A percentile compares a stretch with the other conserved stretches of the same genome.
Conservation (phyloP, 352 stramenopile species). For the Phytophthora pisi region DNA sequence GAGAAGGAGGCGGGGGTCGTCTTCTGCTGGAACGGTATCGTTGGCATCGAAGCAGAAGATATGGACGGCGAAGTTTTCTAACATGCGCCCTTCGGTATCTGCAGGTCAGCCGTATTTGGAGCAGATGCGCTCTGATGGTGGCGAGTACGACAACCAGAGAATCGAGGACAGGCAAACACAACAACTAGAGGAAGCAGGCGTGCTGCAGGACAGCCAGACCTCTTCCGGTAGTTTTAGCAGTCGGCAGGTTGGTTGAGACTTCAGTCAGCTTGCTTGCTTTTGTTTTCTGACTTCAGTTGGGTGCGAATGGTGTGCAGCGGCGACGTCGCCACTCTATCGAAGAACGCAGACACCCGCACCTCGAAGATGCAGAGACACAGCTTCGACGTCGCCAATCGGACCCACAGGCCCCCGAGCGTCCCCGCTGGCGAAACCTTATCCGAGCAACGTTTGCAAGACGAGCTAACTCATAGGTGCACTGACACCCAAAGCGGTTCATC, state of each 20-base stretch:
- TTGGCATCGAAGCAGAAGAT: neutral
- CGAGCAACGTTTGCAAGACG: constrained; percentile 27
- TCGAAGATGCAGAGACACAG: constrained; percentile 18
- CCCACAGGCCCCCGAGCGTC: constrained; percentile 18
- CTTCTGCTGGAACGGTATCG: constrained; percentile 51
- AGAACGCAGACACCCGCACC: constrained; percentile 9
- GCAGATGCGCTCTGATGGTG: constrained; percentile 31
- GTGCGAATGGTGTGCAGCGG: constrained; percentile 1
- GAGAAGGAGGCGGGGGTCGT: constrained; percentile 36
- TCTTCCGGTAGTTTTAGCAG: neutral
- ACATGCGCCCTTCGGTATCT: neutral
- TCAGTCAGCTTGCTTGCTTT: neutral
- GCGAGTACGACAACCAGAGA: constrained; percentile 24
- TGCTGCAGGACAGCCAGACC: neutral
- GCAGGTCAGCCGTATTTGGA: constrained; percentile 45
- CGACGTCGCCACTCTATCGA: constrained; percentile 33
- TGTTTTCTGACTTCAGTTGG: neutral
- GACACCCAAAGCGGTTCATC: neutral
- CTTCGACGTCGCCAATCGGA: constrained; percentile 34
- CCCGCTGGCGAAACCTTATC: constrained; percentile 36
- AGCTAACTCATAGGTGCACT: neutral
- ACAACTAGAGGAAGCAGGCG: neutral
- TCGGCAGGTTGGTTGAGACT: constrained; percentile 17
- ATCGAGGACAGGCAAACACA: constrained; percentile 6
- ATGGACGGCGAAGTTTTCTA: neutral